Percentiles rank a stretch among this genome's conserved stretches.
These are phyloP conservation scores for Colletotrichum echinochloae DNA, from an alignment of 2,329 filamentous ascomycete species.

Conservation along the genomic window DNA sequence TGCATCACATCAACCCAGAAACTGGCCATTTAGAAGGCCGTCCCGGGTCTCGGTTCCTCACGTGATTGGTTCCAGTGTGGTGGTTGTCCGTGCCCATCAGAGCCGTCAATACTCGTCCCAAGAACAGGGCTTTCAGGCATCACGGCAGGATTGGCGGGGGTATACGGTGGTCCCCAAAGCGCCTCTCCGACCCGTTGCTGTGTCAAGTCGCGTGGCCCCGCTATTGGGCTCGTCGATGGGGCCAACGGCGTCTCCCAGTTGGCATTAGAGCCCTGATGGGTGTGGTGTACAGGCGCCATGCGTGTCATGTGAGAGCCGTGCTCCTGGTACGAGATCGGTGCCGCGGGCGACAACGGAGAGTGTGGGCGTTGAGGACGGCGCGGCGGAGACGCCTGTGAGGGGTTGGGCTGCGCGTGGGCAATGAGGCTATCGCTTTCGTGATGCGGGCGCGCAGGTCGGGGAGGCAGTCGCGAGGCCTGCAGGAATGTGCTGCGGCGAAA, in stretches of 20 bases:
- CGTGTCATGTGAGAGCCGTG: constrained; percentile 20
- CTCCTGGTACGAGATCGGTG: constrained; percentile 27
- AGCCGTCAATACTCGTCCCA: background rate
- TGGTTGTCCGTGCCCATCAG: background rate
- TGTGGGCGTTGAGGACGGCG: constrained; percentile 22
- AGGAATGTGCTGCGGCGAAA: constrained; percentile 51
- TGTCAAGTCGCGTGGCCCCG: constrained; percentile 46
- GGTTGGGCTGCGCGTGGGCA: constrained; percentile 49
- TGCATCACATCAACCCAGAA: background rate
- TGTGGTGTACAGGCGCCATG: constrained; percentile 22
- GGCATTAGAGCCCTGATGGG: constrained; percentile 1
- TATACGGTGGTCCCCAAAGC: constrained; percentile 47
- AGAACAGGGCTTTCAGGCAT: constrained; percentile 29
- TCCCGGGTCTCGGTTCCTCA: background rate
- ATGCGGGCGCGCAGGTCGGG: constrained; percentile 36
- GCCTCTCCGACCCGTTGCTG: constrained; percentile 50
- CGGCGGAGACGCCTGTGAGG: constrained; percentile 32
- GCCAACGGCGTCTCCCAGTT: constrained; percentile 35
- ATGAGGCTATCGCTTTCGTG: constrained; percentile 60
- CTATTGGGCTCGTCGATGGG: constrained; percentile 21
- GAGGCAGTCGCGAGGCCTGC: constrained; percentile 41
- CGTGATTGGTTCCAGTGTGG: background rate
- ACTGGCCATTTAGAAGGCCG: background rate
- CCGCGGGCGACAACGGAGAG: constrained; percentile 29
- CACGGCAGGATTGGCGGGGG: constrained; percentile 2